Percentiles rank a stretch among this genome's conserved stretches.
Conservation (phyloP, 352 stramenopile species). For the Nothophytophthora sp. region DNA sequence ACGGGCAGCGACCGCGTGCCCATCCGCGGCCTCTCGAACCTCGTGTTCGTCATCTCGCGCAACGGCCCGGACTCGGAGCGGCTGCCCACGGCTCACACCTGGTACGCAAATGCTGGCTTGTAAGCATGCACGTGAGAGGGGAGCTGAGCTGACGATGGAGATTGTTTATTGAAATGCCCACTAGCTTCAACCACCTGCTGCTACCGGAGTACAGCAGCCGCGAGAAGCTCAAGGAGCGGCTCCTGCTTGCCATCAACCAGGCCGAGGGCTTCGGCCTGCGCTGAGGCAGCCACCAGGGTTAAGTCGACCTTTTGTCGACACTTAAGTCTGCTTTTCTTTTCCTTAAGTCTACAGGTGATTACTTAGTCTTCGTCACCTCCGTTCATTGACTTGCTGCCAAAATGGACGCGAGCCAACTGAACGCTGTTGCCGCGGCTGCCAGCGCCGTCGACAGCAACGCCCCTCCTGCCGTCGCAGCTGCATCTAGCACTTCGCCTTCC, state of each 20-base stretch:
- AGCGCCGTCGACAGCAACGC: no score
- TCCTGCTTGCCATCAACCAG: conserved; percentile 81
- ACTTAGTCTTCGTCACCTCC: no score
- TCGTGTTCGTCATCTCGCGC: conserved; percentile 85
- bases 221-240: conserved; percentile 81
- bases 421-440: no score
- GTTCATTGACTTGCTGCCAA: no score
- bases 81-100: conserved; percentile 88
- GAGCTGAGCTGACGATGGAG: conserved; percentile 6
- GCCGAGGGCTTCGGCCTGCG: conserved; percentile 83
- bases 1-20: conserved; percentile 87
- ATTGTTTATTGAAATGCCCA: conserved; percentile 8
- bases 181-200: conserved; percentile 88
- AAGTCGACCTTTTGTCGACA: no score
- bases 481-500: no score
- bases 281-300: conserved; percentile 30
- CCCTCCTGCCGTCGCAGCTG: no score
- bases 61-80: conserved; percentile 83
- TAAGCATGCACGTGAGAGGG: background rate
- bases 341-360: no score
- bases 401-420: no score
- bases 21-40: conserved; percentile 75
- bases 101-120: conserved; percentile 30
- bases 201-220: conserved; percentile 77
- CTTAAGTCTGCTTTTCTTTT: background rate